Evolutionary conservation across 164 flowering plant genomes (phyloP).

Genomic region (Sextonia rubra): DNA sequence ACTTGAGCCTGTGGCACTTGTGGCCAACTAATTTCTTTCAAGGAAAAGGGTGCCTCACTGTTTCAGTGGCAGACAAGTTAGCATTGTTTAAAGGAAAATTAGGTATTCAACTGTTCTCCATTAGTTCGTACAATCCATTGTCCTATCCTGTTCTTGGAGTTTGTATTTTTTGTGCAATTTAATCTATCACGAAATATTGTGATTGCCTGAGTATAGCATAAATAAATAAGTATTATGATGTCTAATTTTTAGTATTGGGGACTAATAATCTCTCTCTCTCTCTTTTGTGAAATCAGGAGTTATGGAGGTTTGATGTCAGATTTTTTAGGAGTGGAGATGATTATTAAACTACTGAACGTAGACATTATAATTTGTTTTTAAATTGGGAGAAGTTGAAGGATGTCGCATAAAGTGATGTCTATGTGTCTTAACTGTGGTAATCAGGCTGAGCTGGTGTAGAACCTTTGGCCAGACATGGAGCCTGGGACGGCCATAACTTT

Average conservation of each 20-base stretch:
- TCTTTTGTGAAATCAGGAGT: no score
- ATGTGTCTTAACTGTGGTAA: not conserved
- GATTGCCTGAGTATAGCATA: no score
- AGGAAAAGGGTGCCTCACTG: constrained; percentile 2
- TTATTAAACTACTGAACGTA: not conserved
- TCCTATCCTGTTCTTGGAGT: not conserved
- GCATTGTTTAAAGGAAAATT: not conserved
- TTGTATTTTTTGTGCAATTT: not conserved
- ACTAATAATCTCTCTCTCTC: not conserved
- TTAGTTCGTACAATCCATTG: not conserved
- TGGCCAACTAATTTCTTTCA: not conserved
- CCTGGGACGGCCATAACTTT: not conserved
- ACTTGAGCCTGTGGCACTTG: not conserved
- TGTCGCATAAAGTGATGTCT: not conserved
- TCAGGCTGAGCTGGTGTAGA: constrained; percentile 1
- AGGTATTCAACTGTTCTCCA: not conserved
- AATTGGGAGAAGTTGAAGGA: not conserved
- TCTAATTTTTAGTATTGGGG: no score
- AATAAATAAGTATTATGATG: no score
- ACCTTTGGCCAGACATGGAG: not conserved
- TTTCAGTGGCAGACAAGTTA: not conserved
- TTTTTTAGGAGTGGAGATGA: not conserved
- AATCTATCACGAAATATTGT: not conserved
- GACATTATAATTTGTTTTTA: not conserved
- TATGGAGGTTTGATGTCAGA: constrained; percentile 3